These are phyloP conservation scores for Verticillium isaacii DNA, from an alignment of 2,329 filamentous ascomycete genomes.

Conservation along the genomic window DNA sequence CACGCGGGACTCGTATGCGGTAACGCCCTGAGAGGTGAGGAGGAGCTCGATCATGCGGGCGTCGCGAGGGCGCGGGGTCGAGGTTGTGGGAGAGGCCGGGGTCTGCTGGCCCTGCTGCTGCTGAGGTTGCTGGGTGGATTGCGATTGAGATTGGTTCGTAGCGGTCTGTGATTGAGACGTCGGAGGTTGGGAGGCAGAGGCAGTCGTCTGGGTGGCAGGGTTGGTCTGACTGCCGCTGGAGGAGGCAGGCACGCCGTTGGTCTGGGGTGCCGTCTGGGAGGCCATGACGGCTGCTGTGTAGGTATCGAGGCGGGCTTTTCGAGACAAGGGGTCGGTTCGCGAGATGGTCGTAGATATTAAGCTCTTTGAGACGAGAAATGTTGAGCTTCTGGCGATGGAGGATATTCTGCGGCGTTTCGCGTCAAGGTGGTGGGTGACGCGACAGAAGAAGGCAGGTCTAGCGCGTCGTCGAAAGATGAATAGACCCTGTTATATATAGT, in stretches of 20 bases:
- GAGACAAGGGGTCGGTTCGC: background rate
- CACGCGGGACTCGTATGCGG: constrained; percentile 75
- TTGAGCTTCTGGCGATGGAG: too few relatives aligned
- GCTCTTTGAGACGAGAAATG: too few relatives aligned
- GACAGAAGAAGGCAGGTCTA: too few relatives aligned
- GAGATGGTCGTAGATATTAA: too few relatives aligned
- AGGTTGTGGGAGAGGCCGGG: constrained; percentile 24
- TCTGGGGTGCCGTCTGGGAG: constrained; percentile 37
- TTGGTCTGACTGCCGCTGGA: constrained; percentile 27
- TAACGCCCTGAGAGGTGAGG: constrained; percentile 72
- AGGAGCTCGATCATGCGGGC: constrained; percentile 75
- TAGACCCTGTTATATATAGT: too few relatives aligned
- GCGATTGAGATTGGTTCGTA: constrained; percentile 15
- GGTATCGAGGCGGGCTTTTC: background rate
- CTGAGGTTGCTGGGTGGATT: constrained; percentile 10
- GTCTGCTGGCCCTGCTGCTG: constrained; percentile 6
- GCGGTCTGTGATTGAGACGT: constrained; percentile 6
- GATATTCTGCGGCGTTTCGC: too few relatives aligned
- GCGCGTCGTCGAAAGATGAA: too few relatives aligned
- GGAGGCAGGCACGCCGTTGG: constrained; percentile 46
- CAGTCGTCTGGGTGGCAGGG: constrained; percentile 31
- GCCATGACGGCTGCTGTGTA: constrained; percentile 8
- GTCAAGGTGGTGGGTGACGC: too few relatives aligned
- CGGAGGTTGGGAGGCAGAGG: constrained; percentile 15
- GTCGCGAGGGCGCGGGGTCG: constrained; percentile 65